These are phyloP conservation scores for Globisporangium emineosum DNA, from an alignment of 352 stramenopile species.

Conservation along the genomic window DNA sequence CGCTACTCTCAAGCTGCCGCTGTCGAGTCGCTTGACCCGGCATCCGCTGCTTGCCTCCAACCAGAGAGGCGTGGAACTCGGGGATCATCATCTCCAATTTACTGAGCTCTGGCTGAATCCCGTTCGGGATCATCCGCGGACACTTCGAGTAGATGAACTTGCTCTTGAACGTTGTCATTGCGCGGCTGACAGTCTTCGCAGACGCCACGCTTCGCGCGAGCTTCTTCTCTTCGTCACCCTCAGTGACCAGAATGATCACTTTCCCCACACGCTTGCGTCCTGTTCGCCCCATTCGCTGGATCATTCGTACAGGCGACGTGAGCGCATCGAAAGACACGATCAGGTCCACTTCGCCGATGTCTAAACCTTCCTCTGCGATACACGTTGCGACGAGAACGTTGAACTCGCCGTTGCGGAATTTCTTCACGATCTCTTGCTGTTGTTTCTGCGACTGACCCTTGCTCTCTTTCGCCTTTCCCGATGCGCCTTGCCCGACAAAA, in stretches of 20 bases:
- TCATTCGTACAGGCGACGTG: slow-evolving; percentile 94
- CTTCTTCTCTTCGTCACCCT: slow-evolving; percentile 90
- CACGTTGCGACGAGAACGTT: slow-evolving; percentile 94
- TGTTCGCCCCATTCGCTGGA: slow-evolving; percentile 95
- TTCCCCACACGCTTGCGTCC: slow-evolving; percentile 93
- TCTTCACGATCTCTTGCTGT: slow-evolving; percentile 93
- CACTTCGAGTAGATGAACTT: slow-evolving; percentile 86
- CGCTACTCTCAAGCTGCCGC: background rate
- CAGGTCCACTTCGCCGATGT: slow-evolving; percentile 94
- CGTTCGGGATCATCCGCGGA: slow-evolving; percentile 65
- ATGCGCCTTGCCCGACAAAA: slow-evolving; percentile 93
- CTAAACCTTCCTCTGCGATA: slow-evolving; percentile 95
- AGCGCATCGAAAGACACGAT: slow-evolving; percentile 94
- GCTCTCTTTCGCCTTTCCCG: slow-evolving; percentile 73
- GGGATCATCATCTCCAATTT: slow-evolving; percentile 74
- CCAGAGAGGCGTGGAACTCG: slow-evolving; percentile 72
- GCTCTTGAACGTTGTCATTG: slow-evolving; percentile 87
- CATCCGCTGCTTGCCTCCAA: slow-evolving; percentile 48
- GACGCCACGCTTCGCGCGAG: slow-evolving; percentile 69
- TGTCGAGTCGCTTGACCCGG: slow-evolving; percentile 8
- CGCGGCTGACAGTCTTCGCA: slow-evolving; percentile 75
- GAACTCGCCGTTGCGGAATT: slow-evolving; percentile 84
- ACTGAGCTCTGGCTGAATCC: slow-evolving; percentile 43
- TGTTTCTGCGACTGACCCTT: slow-evolving; percentile 93
- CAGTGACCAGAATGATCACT: slow-evolving; percentile 86